These are phyloP conservation scores for Nymphaea thermarum DNA, from an alignment of 164 flowering plant species.

Conservation along the genomic window DNA sequence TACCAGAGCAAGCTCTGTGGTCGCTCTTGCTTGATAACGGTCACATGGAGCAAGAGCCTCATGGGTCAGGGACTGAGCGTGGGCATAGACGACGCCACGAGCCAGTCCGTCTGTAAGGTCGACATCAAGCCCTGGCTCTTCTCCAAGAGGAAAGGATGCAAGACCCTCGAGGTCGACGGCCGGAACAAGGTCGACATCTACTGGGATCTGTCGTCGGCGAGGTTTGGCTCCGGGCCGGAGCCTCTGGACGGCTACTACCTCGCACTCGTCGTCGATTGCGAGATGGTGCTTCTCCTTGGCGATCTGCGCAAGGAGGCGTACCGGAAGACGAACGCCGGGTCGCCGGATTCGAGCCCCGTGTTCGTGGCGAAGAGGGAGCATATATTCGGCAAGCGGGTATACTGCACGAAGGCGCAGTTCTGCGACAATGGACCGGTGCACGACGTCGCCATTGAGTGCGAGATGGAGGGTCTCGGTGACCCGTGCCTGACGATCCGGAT, in stretches of 20 bases:
- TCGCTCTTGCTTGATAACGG: slow-evolving; percentile 22
- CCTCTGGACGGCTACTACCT: slow-evolving; percentile 30
- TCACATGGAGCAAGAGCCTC: slow-evolving; percentile 33
- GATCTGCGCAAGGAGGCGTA: slow-evolving; percentile 27
- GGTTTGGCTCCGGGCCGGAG: slow-evolving; percentile 29
- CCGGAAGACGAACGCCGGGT: slow-evolving; percentile 17
- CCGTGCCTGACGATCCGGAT: slow-evolving; percentile 23
- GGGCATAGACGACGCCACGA: slow-evolving; percentile 19
- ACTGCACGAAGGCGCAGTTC: slow-evolving; percentile 24
- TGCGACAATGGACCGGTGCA: slow-evolving; percentile 26
- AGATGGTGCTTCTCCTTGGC: slow-evolving; percentile 28
- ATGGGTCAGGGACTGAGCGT: slow-evolving; percentile 32
- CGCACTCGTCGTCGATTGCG: slow-evolving; percentile 19
- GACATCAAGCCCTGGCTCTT: slow-evolving; percentile 35
- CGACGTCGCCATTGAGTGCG: slow-evolving; percentile 26
- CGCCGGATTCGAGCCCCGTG: slow-evolving; percentile 12
- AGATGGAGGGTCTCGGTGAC: slow-evolving; percentile 14
- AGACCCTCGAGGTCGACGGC: slow-evolving; percentile 11
- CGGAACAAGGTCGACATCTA: slow-evolving; percentile 19
- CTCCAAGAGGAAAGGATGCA: slow-evolving; percentile 32
- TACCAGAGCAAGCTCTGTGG: slow-evolving; percentile 18
- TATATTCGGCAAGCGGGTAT: slow-evolving; percentile 29
- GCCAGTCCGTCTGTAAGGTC: slow-evolving; percentile 24
- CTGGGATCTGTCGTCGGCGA: slow-evolving; percentile 36
- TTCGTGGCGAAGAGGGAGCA: slow-evolving; percentile 32